Evolutionary conservation across 2,329 filamentous ascomycete species (phyloP).

Genomic region (Microsporum audouinii): DNA sequence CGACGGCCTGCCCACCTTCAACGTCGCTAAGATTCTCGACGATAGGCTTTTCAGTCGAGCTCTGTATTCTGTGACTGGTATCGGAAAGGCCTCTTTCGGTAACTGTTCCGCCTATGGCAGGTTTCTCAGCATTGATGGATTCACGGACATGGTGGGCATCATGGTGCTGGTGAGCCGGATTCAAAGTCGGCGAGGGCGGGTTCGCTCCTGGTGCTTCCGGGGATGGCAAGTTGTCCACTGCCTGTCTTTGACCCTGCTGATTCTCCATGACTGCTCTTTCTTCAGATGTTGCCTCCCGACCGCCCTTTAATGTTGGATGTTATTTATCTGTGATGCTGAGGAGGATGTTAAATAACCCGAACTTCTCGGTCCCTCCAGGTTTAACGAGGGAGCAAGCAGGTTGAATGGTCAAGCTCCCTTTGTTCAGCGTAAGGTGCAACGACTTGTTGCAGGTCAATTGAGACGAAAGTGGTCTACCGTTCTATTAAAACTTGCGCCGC

Average conservation of each 20-base stretch:
- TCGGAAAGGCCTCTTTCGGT: not conserved
- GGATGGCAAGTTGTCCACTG: not conserved
- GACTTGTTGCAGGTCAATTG: not conserved
- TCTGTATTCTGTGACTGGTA: not conserved
- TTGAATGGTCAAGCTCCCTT: not conserved
- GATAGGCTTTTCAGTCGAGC: not conserved
- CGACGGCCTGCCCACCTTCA: not conserved
- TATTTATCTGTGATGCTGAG: not conserved
- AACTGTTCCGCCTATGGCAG: not conserved
- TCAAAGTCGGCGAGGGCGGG: conserved; percentile 1
- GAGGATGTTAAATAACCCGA: not conserved
- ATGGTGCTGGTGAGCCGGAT: conserved; percentile 11
- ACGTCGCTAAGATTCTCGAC: not conserved
- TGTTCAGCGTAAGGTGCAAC: not conserved
- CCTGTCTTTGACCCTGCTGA: not conserved
- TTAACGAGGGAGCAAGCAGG: not conserved
- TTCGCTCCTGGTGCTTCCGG: not conserved
- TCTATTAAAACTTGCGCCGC: not conserved
- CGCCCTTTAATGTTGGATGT: not conserved
- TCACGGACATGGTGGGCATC: conserved; percentile 4
- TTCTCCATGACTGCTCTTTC: not conserved
- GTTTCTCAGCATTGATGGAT: not conserved
- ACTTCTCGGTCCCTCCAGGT: not conserved
- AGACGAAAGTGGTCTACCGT: not conserved
- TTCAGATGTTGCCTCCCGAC: not conserved